phyloP scores from a whole-genome alignment of 306 rosid genomes.

The Parietaria judaica region DNA sequence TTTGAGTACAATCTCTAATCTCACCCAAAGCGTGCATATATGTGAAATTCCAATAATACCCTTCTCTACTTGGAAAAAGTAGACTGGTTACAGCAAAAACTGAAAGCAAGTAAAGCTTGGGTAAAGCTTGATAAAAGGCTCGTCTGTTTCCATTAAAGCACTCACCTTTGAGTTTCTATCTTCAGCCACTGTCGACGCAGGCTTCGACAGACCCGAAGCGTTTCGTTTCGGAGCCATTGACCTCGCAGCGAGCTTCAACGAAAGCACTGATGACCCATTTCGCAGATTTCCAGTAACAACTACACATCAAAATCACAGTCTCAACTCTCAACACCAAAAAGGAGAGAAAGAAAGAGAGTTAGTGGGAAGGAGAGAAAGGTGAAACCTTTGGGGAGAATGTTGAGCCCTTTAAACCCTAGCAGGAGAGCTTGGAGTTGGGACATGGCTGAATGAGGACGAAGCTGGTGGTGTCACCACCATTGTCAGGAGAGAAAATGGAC shows the following conservation, averaged over 20 bases:
- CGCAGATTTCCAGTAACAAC: slow-evolving; percentile 39
- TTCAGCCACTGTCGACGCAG: slow-evolving; percentile 19
- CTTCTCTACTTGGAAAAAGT: no score
- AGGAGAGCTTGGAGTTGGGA: slow-evolving; percentile 38
- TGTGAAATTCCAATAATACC: no score
- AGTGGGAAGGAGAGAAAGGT: neutral
- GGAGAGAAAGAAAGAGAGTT: neutral
- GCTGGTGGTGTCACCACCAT: no score
- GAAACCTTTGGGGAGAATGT: slow-evolving; percentile 34
- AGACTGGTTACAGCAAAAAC: neutral
- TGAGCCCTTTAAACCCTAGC: slow-evolving; percentile 31
- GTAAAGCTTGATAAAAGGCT: slow-evolving; percentile 33
- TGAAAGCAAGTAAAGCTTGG: neutral
- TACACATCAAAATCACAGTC: slow-evolving; percentile 24
- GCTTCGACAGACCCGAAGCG: slow-evolving; percentile 32
- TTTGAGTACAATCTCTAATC: no score
- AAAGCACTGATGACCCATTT: slow-evolving; percentile 25
- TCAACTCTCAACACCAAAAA: neutral
- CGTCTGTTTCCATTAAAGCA: slow-evolving; percentile 25
- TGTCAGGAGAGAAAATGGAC: no score
- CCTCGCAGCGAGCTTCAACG: slow-evolving; percentile 24
- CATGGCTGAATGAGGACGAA: slow-evolving; percentile 22
- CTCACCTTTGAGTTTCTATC: slow-evolving; percentile 28
- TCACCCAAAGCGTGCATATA: no score
- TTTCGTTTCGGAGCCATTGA: slow-evolving; percentile 39